Evolutionary conservation across 257 asterid species (phyloP), one percentile per base, ranked within the genome.

Genomic region (Gentiana straminea): DNA sequence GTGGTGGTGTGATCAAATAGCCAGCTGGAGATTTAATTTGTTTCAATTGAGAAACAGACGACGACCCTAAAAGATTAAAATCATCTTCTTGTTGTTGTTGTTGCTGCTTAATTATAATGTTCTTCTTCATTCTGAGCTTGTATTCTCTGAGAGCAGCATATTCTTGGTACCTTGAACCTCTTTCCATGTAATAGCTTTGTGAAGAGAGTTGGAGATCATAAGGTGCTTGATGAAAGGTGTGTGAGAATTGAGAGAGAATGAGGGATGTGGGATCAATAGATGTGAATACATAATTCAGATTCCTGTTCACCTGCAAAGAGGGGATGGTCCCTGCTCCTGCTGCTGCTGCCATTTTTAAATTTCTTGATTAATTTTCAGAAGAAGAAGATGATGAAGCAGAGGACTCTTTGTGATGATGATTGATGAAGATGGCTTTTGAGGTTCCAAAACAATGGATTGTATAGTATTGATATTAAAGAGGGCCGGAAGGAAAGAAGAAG

Each of bases 131-230:
- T 43, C 83, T 49, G 0, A 87, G 75, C 64, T 61, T 83, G 10
- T 73, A 73, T 33, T 85, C 94, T 58, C 97, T 68, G 45, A 90
- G 94, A 66, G 82, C 86, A 49, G 94, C 80, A 64, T 90, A 90
- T 11, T 83, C 91, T 6, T 82, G 65, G 75, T 82, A 90, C 43
- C 94, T 68, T 34, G 96, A 91, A 1, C 96, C 97, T 57, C 94
- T 77, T 59, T 90, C 96, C 69, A 80, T 63, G 55, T 68, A 24
- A 62, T 58, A 72, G 8, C 24, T 24, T 24, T 24, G 24, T 24
- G 24, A 24, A 24, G 24, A 24, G 24, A 24, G 24, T 24, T 81
- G 78, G 34, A 82, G 78, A 11, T 77, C 60, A 13, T 75, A 84
- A 7, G 91, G 86, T 24, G 24, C 24, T 2, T 68, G 73, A 1